Evolutionary conservation across 805 yeast species (phyloP), one percentile per base, ranked within the genome.

Genomic region (Clavispora vitiphila): DNA sequence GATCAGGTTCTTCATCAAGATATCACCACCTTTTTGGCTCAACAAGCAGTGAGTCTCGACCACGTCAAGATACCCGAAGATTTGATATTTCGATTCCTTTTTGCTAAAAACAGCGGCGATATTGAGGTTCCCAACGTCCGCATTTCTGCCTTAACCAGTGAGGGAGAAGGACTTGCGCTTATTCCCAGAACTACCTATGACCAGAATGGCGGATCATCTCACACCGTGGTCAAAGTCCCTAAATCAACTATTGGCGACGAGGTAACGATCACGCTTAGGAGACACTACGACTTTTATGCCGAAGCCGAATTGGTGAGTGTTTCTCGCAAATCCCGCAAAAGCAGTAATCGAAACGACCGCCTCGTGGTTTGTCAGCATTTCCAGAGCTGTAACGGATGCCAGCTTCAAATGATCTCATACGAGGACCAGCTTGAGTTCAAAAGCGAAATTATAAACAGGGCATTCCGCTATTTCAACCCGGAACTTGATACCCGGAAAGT

Each of bases 381-480:
- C 43, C 47, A 58, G 8, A 47, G 43, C 23, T 71, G 76, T 41
- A 50, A 57, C 35, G 76, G 76, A 2, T 71, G 76, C 46, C 71
- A 69, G 38, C 55, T 65, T 16, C 76, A 71, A 42, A 67, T 67
- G 72, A 23, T 70, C 14, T 42, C 54, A 4, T 65, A 70, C 39
- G 64, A 63, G 3, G 57, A 61, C n/a, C 76, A 71, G 44, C 53
- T 70, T 16, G 38, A 44, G 3, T 58, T 57, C 39, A 71, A 71
- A 43, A 52, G 53, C 35, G 37, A 41, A 6, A 50, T 59, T 1
- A 62, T 71, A 15, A 34, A 50, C 12, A 60, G 55, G 35, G 76
- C 76, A 2, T 71, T 53, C 42, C 41, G 44, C 12, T 65, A 48
- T 43, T 67, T 66, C 44, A 58, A 53, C 41, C 73, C 74, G 1